Evolutionary conservation across 2,329 filamentous ascomycete species (phyloP), one percentile per base, ranked within the genome.

Genomic region (Xenosphaeropsis pyriputrescens): DNA sequence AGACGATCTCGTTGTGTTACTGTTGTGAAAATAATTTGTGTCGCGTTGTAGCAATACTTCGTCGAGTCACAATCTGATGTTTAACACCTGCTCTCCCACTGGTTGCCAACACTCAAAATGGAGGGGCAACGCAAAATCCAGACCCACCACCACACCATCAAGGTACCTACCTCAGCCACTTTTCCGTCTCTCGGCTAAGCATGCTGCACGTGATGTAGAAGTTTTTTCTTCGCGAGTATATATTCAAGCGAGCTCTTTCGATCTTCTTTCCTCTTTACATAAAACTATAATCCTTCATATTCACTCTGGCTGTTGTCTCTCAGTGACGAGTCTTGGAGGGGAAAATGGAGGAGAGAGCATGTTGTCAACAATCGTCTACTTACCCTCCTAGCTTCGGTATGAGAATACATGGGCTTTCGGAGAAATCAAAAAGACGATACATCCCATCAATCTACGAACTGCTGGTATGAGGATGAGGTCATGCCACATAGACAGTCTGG

Each of bases 331-430:
- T 60, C 61, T 62, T 67, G 69, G 74, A 78, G 72, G 74, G 74
- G 74, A 78, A 78, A 77, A 57, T 70, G 72, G 66, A 72, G 71
- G 73, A 71, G 49, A 78, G 72, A 74, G 46, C 48, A 62, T 67
- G 54, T 58, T 26, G 22, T 46, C 46, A 46, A 43, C 39, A 48
- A 64, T 68, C 65, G 62, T 57, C 52, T 52, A 65, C 69, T 75
- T 75, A 75, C 68, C 68, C 68, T 72, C 63, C 59, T 62, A 61
- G 64, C 64, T 59, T 45, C 45, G 47, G 52, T 53, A 53, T 53
- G 52, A 47, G 47, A 55, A 51, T 54, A 52, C 51, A 43, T 55
- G 47, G 51, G 52, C 50, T 42, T 14, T 37, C 35, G 43, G 43
- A 51, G 47, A 52, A 53, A 51, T 47, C 45, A 41, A 40, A 43